Evolutionary conservation across 1,284 basidiomycete genomes (phyloP), one percentile per base, ranked within the genome.

Genomic region (Papiliotrema terrestris): DNA sequence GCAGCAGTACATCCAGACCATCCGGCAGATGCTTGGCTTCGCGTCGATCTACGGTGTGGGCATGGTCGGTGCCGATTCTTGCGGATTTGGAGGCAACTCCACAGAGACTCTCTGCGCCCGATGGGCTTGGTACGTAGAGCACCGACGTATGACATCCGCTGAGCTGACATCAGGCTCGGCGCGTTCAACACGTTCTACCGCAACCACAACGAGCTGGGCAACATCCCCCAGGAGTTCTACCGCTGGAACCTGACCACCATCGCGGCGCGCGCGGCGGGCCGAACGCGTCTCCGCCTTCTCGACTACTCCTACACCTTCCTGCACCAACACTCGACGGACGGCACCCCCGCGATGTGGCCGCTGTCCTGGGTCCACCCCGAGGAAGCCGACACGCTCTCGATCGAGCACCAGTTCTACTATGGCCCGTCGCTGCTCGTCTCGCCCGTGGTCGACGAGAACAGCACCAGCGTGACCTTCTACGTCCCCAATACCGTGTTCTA

Each of bases 71-170:
- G 83, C 86, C 1, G 86, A 88, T 60, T 83, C 83, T 1, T 87
- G 74, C 46, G 72, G 73, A 4, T 74, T 73, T 51, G 83, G 80
- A 57, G 81, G 78, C 0, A 89, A 89, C 71, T 84, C 84, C 1
- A 83, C 87, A 64, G 88, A 90, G 69, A 85, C 87, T 69, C 79
- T 90, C 14, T 87, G 86, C 72, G 85, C 83, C 58, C 81, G 87
- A 25, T 89, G 87, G 87, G 87, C 87, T 84, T 82, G 84, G 66
- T 54, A 19, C 45, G 51, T 49, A 19, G 9, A 37, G 13, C 42
- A 14, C 13, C 13, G 14, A 22, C 38, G 8, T n/a, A 9, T 49
- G 11, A 35, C 26, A 8, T 9, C n/a, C n/a, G 17, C 17, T 14
- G 35, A 8, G 35, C 47, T 49, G 47, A 49, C 20, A 15, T 26